A percentile compares a stretch with the other conserved stretches of the same genome.
Evolutionary conservation across 2,329 filamentous ascomycete genomes (phyloP).

Genomic region (Aureobasidium leucospermi): DNA sequence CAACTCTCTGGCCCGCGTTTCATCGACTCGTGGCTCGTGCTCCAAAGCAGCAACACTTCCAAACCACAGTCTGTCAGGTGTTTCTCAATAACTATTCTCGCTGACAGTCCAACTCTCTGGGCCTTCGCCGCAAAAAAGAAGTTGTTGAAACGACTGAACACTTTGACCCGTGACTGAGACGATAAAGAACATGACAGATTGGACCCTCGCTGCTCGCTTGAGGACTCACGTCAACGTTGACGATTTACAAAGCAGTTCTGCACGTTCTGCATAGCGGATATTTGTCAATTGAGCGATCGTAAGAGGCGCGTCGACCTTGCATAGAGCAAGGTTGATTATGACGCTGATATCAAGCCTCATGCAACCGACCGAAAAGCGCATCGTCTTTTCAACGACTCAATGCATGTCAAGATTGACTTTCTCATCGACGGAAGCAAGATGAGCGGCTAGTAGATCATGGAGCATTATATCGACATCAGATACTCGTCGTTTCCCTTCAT

Average conservation of each 20-base stretch:
- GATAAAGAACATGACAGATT: background rate
- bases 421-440: background rate
- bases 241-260: background rate
- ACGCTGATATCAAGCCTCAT: conserved; percentile 10
- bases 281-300: background rate
- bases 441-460: background rate
- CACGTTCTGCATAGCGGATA: background rate
- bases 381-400: background rate
- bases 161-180: background rate
- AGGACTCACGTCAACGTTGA: background rate
- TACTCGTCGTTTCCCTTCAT: background rate
- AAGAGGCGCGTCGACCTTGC: background rate
- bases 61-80: background rate
- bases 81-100: background rate
- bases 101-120: background rate
- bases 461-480: background rate
- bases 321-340: background rate
- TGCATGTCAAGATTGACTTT: background rate
- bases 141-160: background rate
- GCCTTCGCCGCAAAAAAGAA: background rate
- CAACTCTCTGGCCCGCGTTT: background rate
- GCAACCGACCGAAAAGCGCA: background rate
- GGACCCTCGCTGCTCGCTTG: background rate
- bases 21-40: conserved; percentile 2
- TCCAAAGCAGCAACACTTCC: background rate